Base-by-base conservation (phyloP, 164 flowering plant species). In the Echeveria elegans region DNA sequence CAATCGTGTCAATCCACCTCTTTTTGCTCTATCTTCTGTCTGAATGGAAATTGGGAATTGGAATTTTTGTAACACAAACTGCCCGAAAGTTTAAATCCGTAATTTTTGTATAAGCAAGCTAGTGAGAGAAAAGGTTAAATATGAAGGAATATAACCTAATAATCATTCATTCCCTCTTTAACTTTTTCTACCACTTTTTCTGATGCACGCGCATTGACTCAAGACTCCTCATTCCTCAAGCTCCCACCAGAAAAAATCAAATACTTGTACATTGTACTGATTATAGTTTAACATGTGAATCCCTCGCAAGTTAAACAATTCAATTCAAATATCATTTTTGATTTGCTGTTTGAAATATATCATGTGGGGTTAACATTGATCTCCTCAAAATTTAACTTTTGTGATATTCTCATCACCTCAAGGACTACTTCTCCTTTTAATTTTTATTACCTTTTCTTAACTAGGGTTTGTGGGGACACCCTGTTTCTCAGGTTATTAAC, bases 121-220 rank as follows among this genome's bases (percentile, higher is more conserved):
- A 50, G 26, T 50, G 24, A n/a, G 56, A 50, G 56, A 50, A 16
- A 47, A 18, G 52, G 52, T 16, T 47, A 6, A 53, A 16, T 53
- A 11, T 1, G 31, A 0, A 26, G 16, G 60, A 53, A 53, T 53
- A 26, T 53, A 1, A 26, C 10, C 19, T 53, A 47, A 3, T 47
- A n/a, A 19, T n/a, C 56, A 21, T 50, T 50, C 9, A 50, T 50
- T 53, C 15, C 31, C 31, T 21, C 58, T 52, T 52, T 26, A 53
- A 53, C 60, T 26, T 53, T 53, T 53, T 53, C 60, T 18, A 11
- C 60, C 18, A 18, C 52, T 47, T 47, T 47, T 8, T 41, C 21
- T 16, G 52, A n/a, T 53, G 30, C 60, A 56, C 61, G 61, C 61
- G 34, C 61, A 56, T 56, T 56, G 61, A 56, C 61, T 56, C 61